Percentiles rank a stretch among this genome's conserved stretches.
These are phyloP conservation scores for Zostera marina DNA, from an alignment of 116 monocot species.

Conservation along the genomic window DNA sequence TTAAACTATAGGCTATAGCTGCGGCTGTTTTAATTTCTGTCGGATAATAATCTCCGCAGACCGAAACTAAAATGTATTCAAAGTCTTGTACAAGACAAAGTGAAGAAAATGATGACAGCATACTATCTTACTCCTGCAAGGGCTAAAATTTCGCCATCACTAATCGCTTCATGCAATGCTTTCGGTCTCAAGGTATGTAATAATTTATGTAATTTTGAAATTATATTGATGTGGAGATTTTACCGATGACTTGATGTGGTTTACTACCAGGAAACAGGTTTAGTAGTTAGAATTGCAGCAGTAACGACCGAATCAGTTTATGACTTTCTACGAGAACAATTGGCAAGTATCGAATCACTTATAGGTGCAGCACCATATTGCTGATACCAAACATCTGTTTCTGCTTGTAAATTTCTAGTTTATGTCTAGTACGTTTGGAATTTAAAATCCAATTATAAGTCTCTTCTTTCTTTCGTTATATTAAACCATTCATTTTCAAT, in stretches of 20 bases:
- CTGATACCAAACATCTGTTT: neutral
- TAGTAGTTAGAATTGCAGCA: constrained; percentile 59
- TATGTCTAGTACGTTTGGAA: too few relatives aligned
- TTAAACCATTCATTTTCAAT: too few relatives aligned
- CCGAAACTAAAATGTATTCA: constrained; percentile 49
- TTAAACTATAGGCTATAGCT: neutral
- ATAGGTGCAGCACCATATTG: constrained; percentile 54
- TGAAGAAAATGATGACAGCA: constrained; percentile 54
- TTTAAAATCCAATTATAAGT: too few relatives aligned
- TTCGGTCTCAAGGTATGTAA: constrained; percentile 56
- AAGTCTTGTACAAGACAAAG: constrained; percentile 36
- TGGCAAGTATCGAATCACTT: constrained; percentile 46
- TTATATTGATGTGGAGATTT: neutral
- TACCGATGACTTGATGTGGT: neutral
- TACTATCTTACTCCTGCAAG: constrained; percentile 25
- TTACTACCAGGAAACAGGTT: constrained; percentile 31
- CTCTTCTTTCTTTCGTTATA: too few relatives aligned
- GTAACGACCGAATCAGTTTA: constrained; percentile 58
- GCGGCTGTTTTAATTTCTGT: neutral
- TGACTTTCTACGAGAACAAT: constrained; percentile 39
- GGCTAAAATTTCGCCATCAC: constrained; percentile 14
- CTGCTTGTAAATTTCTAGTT: too few relatives aligned
- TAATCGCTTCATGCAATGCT: constrained; percentile 72
- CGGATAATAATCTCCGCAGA: constrained; percentile 25
- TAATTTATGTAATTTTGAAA: neutral